phyloP scores from a whole-genome alignment of 2,329 filamentous ascomycete species.

The Phaeomoniella chlamydospora region DNA sequence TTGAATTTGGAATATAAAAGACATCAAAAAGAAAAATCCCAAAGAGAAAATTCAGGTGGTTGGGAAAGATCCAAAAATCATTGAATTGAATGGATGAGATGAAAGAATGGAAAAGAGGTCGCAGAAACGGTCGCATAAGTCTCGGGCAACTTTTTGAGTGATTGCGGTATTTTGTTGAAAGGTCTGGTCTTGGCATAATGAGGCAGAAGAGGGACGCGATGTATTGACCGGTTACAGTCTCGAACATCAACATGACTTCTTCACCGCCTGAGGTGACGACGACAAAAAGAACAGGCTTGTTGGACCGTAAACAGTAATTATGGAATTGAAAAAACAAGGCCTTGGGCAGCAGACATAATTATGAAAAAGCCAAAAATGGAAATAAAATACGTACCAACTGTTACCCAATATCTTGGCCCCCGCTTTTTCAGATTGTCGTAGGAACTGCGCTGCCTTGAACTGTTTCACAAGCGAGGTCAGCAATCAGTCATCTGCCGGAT shows the following conservation, averaged over 20 bases:
- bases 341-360: too few relatives aligned
- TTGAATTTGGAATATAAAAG: not conserved
- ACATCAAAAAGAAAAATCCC: not conserved
- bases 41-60: not conserved
- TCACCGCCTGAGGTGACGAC: too few relatives aligned
- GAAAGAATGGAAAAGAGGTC: conserved; percentile 6
- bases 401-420: conserved; percentile 87
- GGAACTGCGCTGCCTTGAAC: conserved; percentile 76
- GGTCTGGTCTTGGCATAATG: too few relatives aligned
- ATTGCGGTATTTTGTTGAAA: too few relatives aligned
- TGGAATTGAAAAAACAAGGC: too few relatives aligned
- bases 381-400: conserved; percentile 59
- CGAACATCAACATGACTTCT: too few relatives aligned
- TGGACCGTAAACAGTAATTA: too few relatives aligned
- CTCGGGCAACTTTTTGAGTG: conserved; percentile 6
- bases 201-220: too few relatives aligned
- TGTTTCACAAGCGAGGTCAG: conserved; percentile 23
- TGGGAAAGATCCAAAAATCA: not conserved
- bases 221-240: too few relatives aligned
- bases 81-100: not conserved
- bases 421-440: conserved; percentile 76
- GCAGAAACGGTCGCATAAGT: conserved; percentile 8
- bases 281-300: too few relatives aligned
- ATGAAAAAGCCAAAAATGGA: conserved; percentile 3
- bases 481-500: conserved; percentile 34